Conservation (phyloP, 257 asterid genomes). For the Forsythia viridissima region DNA sequence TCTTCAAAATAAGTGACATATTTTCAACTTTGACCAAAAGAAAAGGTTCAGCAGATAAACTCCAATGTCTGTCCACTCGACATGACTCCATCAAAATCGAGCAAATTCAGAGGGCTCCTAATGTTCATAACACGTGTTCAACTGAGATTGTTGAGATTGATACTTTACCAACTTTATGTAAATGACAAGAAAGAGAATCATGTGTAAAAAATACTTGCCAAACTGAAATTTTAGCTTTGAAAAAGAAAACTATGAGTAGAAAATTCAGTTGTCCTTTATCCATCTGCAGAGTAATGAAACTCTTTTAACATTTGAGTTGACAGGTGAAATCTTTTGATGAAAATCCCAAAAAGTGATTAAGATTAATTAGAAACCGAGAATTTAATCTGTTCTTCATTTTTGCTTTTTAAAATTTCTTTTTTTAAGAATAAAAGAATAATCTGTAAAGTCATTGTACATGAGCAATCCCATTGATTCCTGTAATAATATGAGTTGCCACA, state of each 20-base stretch:
- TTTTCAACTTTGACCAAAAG: too few relatives aligned
- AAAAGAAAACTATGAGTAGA: not conserved
- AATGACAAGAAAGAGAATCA: not conserved
- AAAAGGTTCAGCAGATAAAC: too few relatives aligned
- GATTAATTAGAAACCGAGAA: not conserved
- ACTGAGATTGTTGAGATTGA: too few relatives aligned
- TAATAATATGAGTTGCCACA: not conserved
- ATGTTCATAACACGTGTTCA: too few relatives aligned
- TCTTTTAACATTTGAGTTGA: not conserved
- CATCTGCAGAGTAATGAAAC: not conserved
- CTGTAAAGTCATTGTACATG: slow-evolving; percentile 4
- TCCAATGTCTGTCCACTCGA: not conserved
- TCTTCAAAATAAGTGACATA: too few relatives aligned
- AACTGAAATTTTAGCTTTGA: not conserved
- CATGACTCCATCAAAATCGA: not conserved
- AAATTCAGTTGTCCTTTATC: slow-evolving; percentile 5
- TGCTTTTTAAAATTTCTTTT: not conserved
- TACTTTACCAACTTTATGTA: not conserved
- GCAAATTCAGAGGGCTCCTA: not conserved
- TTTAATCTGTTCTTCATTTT: not conserved
- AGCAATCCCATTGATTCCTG: not conserved
- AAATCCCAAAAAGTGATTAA: too few relatives aligned
- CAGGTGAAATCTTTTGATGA: too few relatives aligned
- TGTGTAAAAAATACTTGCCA: not conserved
- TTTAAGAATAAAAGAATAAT: not conserved